phyloP scores from a whole-genome alignment of 176 grass and related monocot genomes.

The Triticum timopheevii region DNA sequence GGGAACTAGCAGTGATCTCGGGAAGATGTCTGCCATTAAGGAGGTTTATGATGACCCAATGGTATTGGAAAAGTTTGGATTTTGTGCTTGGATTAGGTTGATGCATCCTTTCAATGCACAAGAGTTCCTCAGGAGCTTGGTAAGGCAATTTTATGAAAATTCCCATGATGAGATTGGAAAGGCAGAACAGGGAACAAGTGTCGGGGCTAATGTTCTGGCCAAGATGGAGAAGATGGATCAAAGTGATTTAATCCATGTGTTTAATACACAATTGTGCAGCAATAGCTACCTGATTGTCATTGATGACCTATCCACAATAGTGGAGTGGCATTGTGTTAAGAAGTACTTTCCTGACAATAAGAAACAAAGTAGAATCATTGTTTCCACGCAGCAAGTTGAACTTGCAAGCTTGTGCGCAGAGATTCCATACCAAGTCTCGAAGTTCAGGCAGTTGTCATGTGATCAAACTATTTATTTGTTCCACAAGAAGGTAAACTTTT shows the following conservation, averaged over 20 bases:
- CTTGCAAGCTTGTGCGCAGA: slow-evolving; percentile 14
- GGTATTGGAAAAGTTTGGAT: too few relatives aligned
- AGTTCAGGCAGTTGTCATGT: neutral
- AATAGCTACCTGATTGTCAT: slow-evolving; percentile 20
- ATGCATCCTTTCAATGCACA: too few relatives aligned
- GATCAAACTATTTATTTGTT: slow-evolving; percentile 9
- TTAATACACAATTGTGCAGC: neutral
- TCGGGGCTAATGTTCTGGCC: neutral
- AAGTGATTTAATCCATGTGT: neutral
- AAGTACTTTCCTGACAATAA: neutral
- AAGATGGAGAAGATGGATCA: neutral
- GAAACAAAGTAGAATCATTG: slow-evolving; percentile 28
- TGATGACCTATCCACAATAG: neutral
- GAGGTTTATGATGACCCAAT: too few relatives aligned
- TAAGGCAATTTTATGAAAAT: too few relatives aligned
- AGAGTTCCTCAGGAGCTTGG: too few relatives aligned
- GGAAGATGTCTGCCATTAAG: too few relatives aligned
- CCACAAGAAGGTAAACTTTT: neutral
- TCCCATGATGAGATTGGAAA: neutral
- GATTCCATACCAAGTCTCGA: rapidly evolving
- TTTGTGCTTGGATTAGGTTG: too few relatives aligned
- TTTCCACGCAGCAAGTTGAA: neutral
- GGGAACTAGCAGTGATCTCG: too few relatives aligned
- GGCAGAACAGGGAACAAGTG: too few relatives aligned
- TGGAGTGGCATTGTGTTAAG: slow-evolving; percentile 15